Evolutionary conservation across 495 filamentous ascomycete species (phyloP).

Genomic region (Aspergillus affinis): DNA sequence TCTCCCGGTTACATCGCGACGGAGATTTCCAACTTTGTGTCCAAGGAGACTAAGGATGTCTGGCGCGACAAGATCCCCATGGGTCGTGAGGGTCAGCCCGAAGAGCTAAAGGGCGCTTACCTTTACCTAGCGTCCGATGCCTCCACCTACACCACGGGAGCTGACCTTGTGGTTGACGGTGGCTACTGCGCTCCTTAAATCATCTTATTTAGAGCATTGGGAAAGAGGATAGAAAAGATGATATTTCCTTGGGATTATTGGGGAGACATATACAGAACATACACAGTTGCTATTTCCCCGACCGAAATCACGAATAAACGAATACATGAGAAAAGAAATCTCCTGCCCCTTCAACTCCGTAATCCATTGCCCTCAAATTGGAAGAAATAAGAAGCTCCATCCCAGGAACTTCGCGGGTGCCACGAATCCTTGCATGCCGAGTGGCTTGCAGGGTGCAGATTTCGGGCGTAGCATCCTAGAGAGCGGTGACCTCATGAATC

Average conservation of each 20-base stretch:
- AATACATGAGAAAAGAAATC: not conserved
- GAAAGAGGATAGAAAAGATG: too few relatives aligned
- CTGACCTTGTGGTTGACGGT: conserved; percentile 72
- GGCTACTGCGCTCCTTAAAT: conserved; percentile 42
- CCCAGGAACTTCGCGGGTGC: not conserved
- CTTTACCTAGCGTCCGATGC: conserved; percentile 87
- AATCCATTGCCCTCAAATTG: not conserved
- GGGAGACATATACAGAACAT: not conserved
- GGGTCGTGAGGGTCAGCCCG: conserved; percentile 55
- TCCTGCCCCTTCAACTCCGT: too few relatives aligned
- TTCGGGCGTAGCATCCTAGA: not conserved
- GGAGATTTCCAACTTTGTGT: conserved; percentile 74
- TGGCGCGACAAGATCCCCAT: conserved; percentile 84
- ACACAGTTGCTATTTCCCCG: not conserved
- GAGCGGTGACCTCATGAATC: not conserved
- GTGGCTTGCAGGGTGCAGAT: not conserved
- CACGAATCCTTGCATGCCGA: not conserved
- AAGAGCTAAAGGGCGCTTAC: conserved; percentile 85
- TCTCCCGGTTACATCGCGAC: conserved; percentile 88
- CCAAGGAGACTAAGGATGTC: conserved; percentile 66
- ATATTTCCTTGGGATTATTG: not conserved
- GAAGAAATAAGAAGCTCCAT: not conserved
- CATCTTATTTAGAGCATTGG: not conserved
- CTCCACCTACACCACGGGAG: conserved; percentile 77
- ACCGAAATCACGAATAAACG: not conserved